Base-by-base conservation (phyloP, 805 yeast genomes). In the Wickerhamiella parazyma region DNA sequence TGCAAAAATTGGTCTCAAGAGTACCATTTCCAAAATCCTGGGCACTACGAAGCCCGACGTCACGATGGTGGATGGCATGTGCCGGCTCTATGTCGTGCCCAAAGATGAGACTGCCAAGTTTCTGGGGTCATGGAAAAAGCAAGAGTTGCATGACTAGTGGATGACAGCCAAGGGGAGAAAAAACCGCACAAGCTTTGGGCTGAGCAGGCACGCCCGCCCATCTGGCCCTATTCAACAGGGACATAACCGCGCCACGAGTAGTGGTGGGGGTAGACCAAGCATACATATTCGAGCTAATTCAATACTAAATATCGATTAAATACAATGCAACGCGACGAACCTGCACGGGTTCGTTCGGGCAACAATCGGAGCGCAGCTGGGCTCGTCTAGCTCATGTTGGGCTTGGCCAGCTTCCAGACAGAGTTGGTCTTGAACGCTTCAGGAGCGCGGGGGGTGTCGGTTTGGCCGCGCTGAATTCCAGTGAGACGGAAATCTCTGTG, bases 1-100 rank as follows among this genome's bases (percentile, higher is more conserved):
- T 48, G 78, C 85, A 36, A 85, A 84, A 60, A 75, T 80, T 4
- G 95, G 95, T 21, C 82, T 79, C 58, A 84, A 81, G 50, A 71
- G 76, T 18, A 65, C 81, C 1, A 58, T 89, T 18, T 72, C 74
- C 53, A 71, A 72, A 41, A 80, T 78, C 0, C 67, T 89, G 49
- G 70, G 75, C 64, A 69, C 74, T 40, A 73, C 70, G 29, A 62
- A 62, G 7, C 82, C 93, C 12, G 68, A 67, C 19, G 75, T 84
- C 7, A 94, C 95, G 2, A 59, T 87, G 35, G 77, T 87, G 48
- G 95, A 87, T 54, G 70, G 72, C 47, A 68, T 80, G 33, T 67
- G 84, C 46, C 71, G 85, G 50, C 55, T 89, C 8, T 85, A 78
- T 52, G 72, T 84, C 21, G 87, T 87, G 17, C 95, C 95, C 7